Base-by-base conservation (phyloP, 352 stramenopile genomes). In the Pythium sp. region DNA sequence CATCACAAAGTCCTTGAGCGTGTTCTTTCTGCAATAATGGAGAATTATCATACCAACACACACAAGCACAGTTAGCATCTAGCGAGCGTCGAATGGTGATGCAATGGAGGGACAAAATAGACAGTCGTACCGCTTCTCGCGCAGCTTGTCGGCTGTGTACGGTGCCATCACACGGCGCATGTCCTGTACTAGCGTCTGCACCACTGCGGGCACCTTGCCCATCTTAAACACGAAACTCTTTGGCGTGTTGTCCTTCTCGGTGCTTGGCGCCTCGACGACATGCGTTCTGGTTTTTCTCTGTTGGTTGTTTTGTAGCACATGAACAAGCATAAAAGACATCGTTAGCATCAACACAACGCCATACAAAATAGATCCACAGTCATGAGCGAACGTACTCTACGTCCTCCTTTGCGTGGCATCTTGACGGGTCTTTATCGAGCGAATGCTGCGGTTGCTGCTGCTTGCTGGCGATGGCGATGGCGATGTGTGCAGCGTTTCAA, bases 151-250 rank as follows among this genome's bases (percentile, higher is more conserved):
- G 20, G 96, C 96, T 26, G 96, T 99, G 79, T 98, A 96, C 12
- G 96, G 95, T 34, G 93, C 81, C 96, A 99, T 98, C 1, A 98
- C 79, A 62, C 92, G 85, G n/a, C 96, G 87, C 73, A 98, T 81
- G 67, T 99, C 95, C 59, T 92, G 72, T 46, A 98, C 91, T 32
- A 99, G 72, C 56, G 87, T 91, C 36, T 83, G 75, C 12, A 99
- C 82, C 32, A 94, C 80, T 5, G 60, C 66, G 18, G 86, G 86
- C 43, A 83, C 77, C 65, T 96, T 96, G 62, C 92, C 92, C 81
- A 95, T 96, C 65, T 93, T 96, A 64, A 97, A 95, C 12, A 98
- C 91, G 59, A 98, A 97, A 69, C 89, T 97, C 82, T 91, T 91
- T 54, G 92, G 92, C 64, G 86, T 89, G 71, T 94, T 90, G 70